phyloP scores from a whole-genome alignment of 2,329 filamentous ascomycete species.

The Epichloe festucae region DNA sequence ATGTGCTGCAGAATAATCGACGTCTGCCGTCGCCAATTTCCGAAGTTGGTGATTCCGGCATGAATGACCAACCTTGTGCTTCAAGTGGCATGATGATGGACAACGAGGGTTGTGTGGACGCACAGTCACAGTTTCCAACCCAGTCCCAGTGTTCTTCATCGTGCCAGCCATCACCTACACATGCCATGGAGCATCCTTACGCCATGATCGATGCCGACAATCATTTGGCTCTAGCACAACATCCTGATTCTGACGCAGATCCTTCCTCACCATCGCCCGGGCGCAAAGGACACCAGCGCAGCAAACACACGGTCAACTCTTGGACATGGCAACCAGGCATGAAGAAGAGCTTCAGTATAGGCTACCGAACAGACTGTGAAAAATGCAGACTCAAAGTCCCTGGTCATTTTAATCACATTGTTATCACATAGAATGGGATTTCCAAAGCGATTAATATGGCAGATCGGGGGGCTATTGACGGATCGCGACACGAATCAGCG shows the following conservation, averaged over 20 bases:
- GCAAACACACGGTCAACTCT: constrained; percentile 45
- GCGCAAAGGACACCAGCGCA: constrained; percentile 43
- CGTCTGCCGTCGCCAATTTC: constrained; percentile 48
- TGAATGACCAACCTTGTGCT: constrained; percentile 19
- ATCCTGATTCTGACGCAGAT: constrained; percentile 21
- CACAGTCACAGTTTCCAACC: not conserved
- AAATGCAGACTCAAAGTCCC: constrained; percentile 64
- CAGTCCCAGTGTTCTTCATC: constrained; percentile 11
- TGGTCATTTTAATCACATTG: constrained; percentile 71
- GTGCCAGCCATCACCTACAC: constrained; percentile 15
- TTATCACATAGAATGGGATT: constrained; percentile 40
- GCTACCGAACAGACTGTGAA: constrained; percentile 64
- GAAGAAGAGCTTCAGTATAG: constrained; percentile 65
- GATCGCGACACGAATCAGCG: not conserved
- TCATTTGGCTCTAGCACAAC: constrained; percentile 10
- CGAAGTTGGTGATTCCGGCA: constrained; percentile 37
- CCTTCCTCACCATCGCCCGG: constrained; percentile 32
- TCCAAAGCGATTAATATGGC: not conserved
- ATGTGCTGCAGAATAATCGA: constrained; percentile 37
- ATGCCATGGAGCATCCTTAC: constrained; percentile 28
- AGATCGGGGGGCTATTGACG: not conserved
- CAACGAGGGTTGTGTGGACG: not conserved
- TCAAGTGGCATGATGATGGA: constrained; percentile 20
- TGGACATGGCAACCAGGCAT: constrained; percentile 50
- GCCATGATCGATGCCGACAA: constrained; percentile 25